phyloP scores from a whole-genome alignment of 2,329 filamentous ascomycete genomes.

The Aspergillus sp. region DNA sequence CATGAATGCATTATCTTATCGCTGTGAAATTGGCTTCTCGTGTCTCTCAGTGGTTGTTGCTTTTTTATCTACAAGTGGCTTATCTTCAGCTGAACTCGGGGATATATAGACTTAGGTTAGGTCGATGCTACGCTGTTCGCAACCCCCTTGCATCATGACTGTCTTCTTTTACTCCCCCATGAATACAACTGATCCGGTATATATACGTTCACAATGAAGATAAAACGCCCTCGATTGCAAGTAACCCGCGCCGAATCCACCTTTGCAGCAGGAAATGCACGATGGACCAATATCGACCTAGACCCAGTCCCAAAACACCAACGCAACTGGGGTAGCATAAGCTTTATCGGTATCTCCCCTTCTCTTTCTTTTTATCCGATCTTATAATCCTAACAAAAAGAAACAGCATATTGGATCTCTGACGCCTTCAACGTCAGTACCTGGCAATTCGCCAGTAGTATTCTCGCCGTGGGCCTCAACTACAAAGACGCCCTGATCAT shows the following conservation, averaged over 20 bases:
- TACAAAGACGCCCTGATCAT: slow-evolving; percentile 48
- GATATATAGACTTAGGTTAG: too few species aligned
- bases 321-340: slow-evolving; percentile 42
- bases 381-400: neutral
- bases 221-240: slow-evolving; percentile 35
- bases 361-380: too few species aligned
- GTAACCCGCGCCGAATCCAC: slow-evolving; percentile 42
- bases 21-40: too few species aligned
- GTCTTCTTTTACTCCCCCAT: neutral
- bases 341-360: slow-evolving; percentile 29
- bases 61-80: too few species aligned
- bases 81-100: too few species aligned
- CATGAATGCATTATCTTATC: too few species aligned
- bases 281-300: slow-evolving; percentile 45
- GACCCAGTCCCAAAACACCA: slow-evolving; percentile 41
- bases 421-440: slow-evolving; percentile 49
- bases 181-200: neutral
- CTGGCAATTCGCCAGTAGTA: slow-evolving; percentile 48
- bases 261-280: slow-evolving; percentile 39
- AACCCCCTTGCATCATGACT: neutral
- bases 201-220: slow-evolving; percentile 12
- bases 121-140: too few species aligned
- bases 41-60: too few species aligned
- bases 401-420: slow-evolving; percentile 46
- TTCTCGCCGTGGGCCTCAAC: slow-evolving; percentile 47